Evolutionary conservation across 192 early-diverging fungal genomes (phyloP), one percentile per base, ranked within the genome.

Genomic region (Coemansia sp.): DNA sequence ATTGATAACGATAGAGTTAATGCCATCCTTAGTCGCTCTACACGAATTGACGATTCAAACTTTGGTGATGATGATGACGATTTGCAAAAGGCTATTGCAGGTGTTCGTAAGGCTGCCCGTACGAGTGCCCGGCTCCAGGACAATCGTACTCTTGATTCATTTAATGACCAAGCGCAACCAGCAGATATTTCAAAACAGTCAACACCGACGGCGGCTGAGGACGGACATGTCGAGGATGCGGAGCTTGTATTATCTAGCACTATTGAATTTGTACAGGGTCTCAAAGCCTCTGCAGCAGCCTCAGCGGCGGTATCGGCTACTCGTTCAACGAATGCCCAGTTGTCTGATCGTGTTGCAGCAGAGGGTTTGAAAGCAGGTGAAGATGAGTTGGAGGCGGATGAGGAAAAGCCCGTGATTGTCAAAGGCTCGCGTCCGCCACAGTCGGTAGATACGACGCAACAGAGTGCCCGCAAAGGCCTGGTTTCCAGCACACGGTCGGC

Each of bases 31-130:
- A 58, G 68, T 14, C 55, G 64, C 2, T 28, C 56, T 7, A 56
- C 58, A 6, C 48, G 16, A 0, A 22, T 64, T 14, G 34, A 57
- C 59, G 71, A 78, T 24, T 86, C 90, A n/a, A 62, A 85, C 12
- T 94, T 91, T 65, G 34, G 10, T 38, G 93, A 96, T 16, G 96
- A 98, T 63, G 96, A 98, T 68, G 95, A 97, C 63, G 96, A 98
- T 56, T 68, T 98, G 44, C 94, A 96, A 60, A 68, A 74, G 22
- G 92, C 94, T 9, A 73, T 98, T n/a, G 87, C 93, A 0, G 74
- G 85, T 9, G 82, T 92, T 12, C 83, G 96, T 34, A 71, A 87
- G 22, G 54, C 86, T 34, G 87, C 34, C 8, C 34, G 34, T 38
- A 9, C 34, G 34, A 38, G 34, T 9, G 34, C 34, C 34, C 6